phyloP scores from a whole-genome alignment of 2,329 filamentous ascomycete species.

The Colletotrichum melonis region DNA sequence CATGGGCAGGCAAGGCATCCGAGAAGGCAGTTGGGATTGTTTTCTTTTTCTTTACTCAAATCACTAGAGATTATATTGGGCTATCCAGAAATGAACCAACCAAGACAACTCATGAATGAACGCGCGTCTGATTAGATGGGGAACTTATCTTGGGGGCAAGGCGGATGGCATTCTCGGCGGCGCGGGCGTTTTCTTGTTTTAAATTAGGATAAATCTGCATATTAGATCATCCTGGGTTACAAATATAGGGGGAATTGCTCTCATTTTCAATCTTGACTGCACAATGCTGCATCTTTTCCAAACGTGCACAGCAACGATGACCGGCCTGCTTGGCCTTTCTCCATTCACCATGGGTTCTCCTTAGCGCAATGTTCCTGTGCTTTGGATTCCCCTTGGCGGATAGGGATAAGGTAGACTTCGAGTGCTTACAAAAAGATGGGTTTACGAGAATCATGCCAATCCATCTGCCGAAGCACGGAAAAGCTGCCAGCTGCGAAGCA shows the following conservation, averaged over 20 bases:
- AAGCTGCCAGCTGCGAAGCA: background rate
- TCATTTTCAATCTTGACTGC: background rate
- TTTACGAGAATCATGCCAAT: background rate
- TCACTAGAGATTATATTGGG: background rate
- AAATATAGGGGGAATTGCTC: slow-evolving; percentile 5
- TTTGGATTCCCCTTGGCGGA: background rate
- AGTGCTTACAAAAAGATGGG: background rate
- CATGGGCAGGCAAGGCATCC: background rate
- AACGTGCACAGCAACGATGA: background rate
- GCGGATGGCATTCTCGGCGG: background rate
- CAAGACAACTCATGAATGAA: slow-evolving; percentile 8
- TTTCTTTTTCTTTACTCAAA: background rate
- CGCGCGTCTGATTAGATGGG: background rate
- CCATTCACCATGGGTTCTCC: background rate
- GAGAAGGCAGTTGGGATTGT: background rate
- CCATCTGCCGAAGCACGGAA: background rate
- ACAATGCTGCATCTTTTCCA: no score
- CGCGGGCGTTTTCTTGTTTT: background rate
- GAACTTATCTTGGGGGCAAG: background rate
- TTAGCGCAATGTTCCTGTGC: background rate
- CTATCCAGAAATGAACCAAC: slow-evolving; percentile 11
- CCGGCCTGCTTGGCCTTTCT: background rate
- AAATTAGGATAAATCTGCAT: background rate
- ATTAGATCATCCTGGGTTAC: background rate
- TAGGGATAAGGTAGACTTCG: background rate